Evolutionary conservation across 805 yeast species (phyloP).

Genomic region (Deakozyma indianensis): DNA sequence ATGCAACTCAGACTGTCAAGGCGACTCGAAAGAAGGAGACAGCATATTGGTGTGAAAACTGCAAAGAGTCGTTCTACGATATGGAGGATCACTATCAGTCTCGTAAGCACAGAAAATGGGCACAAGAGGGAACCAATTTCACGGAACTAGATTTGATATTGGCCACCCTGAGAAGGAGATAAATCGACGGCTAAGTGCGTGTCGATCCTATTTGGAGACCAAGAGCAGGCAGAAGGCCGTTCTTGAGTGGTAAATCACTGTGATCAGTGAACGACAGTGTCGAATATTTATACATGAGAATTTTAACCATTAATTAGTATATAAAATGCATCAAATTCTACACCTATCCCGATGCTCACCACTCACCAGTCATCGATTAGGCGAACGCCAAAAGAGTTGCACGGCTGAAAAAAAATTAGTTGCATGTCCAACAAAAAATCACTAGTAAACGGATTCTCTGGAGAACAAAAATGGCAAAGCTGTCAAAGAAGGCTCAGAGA

Average conservation of each 20-base stretch:
- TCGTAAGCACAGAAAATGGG: constrained; percentile 65
- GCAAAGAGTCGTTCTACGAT: constrained; percentile 68
- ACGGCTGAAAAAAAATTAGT: constrained; percentile 1
- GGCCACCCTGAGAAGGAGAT: constrained; percentile 26
- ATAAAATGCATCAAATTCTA: no score
- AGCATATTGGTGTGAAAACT: constrained; percentile 76
- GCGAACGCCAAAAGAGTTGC: no score
- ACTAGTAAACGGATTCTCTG: neutral
- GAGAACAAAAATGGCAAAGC: constrained; percentile 7
- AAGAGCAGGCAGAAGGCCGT: no score
- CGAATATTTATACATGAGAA: neutral
- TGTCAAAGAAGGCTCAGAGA: constrained; percentile 4
- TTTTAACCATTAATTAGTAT: no score
- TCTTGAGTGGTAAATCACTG: no score
- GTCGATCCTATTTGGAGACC: no score
- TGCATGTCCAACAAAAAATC: neutral
- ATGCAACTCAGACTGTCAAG: neutral
- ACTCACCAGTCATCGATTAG: no score
- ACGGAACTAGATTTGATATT: constrained; percentile 64
- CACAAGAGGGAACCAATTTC: constrained; percentile 56
- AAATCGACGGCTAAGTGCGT: no score
- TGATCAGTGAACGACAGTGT: neutral
- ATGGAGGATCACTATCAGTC: constrained; percentile 63
- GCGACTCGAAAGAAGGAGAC: constrained; percentile 31
- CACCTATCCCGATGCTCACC: no score